phyloP scores from a whole-genome alignment of 768 basidiomycete species.

The Lyophyllum semitale region DNA sequence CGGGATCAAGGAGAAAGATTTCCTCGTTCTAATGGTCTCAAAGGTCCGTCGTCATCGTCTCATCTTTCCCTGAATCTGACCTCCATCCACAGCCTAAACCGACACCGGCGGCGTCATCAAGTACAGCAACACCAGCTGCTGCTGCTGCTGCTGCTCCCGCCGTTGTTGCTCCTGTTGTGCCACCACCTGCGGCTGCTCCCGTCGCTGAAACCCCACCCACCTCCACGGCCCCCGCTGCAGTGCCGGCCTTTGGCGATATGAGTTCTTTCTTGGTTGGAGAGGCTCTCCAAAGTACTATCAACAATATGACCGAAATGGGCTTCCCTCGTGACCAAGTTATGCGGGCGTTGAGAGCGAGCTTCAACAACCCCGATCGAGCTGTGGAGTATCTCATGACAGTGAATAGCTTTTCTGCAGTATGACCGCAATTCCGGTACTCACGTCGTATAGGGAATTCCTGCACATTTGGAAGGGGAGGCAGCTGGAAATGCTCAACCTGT shows the following conservation, averaged over 20 bases:
- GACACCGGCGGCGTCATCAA: conserved; percentile 28
- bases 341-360: conserved; percentile 88
- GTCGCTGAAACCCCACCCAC: conserved; percentile 21
- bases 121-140: conserved; percentile 28
- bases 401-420: conserved; percentile 24
- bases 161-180: conserved; percentile 24
- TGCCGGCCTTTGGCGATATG: conserved; percentile 45
- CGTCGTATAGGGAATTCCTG: conserved; percentile 72
- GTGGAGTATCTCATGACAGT: conserved; percentile 98
- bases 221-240: conserved; percentile 31
- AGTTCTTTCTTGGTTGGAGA: conserved; percentile 75
- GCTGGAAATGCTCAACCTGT: conserved; percentile 39
- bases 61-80: conserved; percentile 23
- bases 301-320: conserved; percentile 93
- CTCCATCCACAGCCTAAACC: conserved; percentile 21
- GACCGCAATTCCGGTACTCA: not conserved
- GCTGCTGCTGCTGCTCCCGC: conserved; percentile 25
- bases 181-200: conserved; percentile 25
- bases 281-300: conserved; percentile 74
- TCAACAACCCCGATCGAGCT: conserved; percentile 96
- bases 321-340: conserved; percentile 84
- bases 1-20: conserved; percentile 97
- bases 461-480: conserved; percentile 59
- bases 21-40: conserved; percentile 98
- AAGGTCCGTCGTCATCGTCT: conserved; percentile 59